Percentiles rank a stretch among this genome's conserved stretches.
Conservation (phyloP, 352 stramenopile genomes). For the Phytophthora hybrid region DNA sequence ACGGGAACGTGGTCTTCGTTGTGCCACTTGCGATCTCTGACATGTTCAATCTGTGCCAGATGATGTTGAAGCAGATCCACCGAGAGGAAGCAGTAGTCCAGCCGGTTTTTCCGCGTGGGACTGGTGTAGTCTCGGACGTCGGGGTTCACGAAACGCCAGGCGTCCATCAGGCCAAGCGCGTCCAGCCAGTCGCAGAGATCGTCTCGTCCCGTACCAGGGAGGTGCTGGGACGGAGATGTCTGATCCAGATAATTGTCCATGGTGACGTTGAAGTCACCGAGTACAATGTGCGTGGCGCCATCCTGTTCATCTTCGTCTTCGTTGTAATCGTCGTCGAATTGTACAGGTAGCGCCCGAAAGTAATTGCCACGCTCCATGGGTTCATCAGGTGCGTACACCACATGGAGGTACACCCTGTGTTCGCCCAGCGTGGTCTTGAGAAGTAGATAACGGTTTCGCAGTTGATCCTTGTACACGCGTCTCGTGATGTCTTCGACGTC, state of each 20-base stretch:
- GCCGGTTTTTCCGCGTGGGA: too few relatives aligned
- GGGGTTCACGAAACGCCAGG: slow-evolving; percentile 16
- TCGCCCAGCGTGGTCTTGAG: slow-evolving; percentile 10
- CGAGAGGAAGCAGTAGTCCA: too few relatives aligned
- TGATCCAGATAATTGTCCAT: slow-evolving; percentile 12
- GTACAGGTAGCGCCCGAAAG: neutral
- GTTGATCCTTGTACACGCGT: slow-evolving; percentile 7
- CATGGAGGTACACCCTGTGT: neutral
- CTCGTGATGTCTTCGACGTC: slow-evolving; percentile 17
- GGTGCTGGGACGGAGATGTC: neutral
- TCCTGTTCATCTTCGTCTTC: neutral
- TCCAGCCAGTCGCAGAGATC: slow-evolving; percentile 25
- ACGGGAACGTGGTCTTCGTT: slow-evolving; percentile 26
- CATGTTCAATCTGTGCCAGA: too few relatives aligned
- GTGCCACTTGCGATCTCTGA: slow-evolving; percentile 25
- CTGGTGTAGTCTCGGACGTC: slow-evolving; percentile 7
- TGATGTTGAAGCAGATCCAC: too few relatives aligned
- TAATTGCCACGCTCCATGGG: neutral
- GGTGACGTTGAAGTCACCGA: slow-evolving; percentile 20
- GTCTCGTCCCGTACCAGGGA: neutral
- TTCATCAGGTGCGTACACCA: slow-evolving; percentile 28
- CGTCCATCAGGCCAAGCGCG: slow-evolving; percentile 12
- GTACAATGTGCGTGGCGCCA: slow-evolving; percentile 1
- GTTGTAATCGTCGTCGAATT: neutral
- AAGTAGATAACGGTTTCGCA: slow-evolving; percentile 26